Evolutionary conservation across 306 rosid species (phyloP), one percentile per base, ranked within the genome.

Genomic region (Trichosanthes truncata): DNA sequence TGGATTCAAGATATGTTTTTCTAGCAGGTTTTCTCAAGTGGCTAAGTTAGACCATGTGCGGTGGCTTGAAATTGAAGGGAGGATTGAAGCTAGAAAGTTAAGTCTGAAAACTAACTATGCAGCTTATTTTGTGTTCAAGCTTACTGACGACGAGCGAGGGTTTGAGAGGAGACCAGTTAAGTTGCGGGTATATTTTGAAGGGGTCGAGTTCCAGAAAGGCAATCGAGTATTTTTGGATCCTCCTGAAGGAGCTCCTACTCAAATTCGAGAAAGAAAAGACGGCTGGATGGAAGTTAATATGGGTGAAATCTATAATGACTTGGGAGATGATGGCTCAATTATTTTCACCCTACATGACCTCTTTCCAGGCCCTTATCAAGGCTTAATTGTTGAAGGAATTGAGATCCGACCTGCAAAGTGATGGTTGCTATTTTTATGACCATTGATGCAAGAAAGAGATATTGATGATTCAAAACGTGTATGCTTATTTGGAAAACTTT

Each of bases 321-420:
- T 25, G 46, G 88, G 86, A 48, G 84, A 80, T 7, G 57, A 83
- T 56, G 84, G 69, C 9, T 4, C 29, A 1, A 73, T 83, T 29
- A 52, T 63, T 4, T 85, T 72, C 43, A 41, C 41, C 9, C 55
- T 83, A 4, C 71, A 40, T 6, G 71, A 68, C 69, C 66, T 77
- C 7, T 12, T 5, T 36, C 4, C 5, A 15, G 31, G 8, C 36
- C 0, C 57, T 52, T 52, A 18, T 8, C 6, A 56, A 80, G 82
- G 86, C 15, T 84, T 87, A 31, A 7, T 84, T 83, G 85, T 82
- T 7, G 85, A 80, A 55, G 86, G 88, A 29, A 26, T 84, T 69
- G 90, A 84, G 78, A 18, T 87, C 17, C 83, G 86, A 76, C 88
- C 88, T 7, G 77, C 11, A 36, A 29, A 29, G 33, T 29, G 33